A percentile compares a stretch with the other conserved stretches of the same genome.
Conservation (phyloP, 371 early-diverging fungal species). For the Cokeromyces recurvatus region DNA sequence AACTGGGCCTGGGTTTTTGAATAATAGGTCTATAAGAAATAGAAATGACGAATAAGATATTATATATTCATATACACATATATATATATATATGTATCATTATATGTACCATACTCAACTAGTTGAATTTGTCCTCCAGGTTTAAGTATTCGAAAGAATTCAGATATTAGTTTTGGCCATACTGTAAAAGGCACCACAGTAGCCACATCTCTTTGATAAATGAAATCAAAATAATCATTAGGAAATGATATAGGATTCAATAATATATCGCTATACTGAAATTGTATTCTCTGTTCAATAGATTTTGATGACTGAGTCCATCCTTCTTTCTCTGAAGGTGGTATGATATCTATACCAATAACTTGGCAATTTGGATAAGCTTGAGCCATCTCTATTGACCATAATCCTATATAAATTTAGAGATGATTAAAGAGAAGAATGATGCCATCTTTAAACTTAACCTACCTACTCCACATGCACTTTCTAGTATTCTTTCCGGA, state of each 20-base stretch:
- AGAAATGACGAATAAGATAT: too few relatives aligned
- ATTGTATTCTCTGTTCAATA: slow-evolving; percentile 13
- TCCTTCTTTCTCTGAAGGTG: slow-evolving; percentile 17
- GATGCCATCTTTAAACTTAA: background rate
- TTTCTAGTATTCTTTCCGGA: slow-evolving; percentile 15
- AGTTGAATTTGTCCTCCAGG: slow-evolving; percentile 52
- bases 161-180: slow-evolving; percentile 38
- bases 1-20: slow-evolving; percentile 33
- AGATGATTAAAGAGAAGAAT: too few relatives aligned
- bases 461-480: slow-evolving; percentile 22
- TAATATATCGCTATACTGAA: slow-evolving; percentile 26
- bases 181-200: slow-evolving; percentile 32
- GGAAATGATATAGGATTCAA: slow-evolving; percentile 20
- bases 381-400: slow-evolving; percentile 59
- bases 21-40: slow-evolving; percentile 24
- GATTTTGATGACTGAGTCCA: slow-evolving; percentile 4
- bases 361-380: slow-evolving; percentile 34
- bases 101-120: slow-evolving; percentile 34
- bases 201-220: slow-evolving; percentile 54
- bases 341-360: slow-evolving; percentile 29
- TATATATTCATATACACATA: too few relatives aligned
- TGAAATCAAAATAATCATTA: slow-evolving; percentile 55
- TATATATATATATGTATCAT: too few relatives aligned
- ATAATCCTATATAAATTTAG: slow-evolving; percentile 33
- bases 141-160: slow-evolving; percentile 40